Evolutionary conservation across 139 green algal genomes (phyloP).

Genomic region (Chlamydomonas sp.): DNA sequence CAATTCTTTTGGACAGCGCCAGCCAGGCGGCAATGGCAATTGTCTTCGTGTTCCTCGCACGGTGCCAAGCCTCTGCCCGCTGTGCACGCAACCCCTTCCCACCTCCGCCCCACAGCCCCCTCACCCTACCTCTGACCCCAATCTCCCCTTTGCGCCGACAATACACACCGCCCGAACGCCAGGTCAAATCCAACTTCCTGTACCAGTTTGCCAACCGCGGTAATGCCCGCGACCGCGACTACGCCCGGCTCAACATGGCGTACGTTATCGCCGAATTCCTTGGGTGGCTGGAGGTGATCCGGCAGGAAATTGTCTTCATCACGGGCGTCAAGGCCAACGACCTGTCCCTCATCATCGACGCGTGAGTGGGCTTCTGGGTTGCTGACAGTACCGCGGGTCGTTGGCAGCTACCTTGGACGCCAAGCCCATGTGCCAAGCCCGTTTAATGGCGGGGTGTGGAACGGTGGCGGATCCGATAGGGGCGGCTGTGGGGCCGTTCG

Average conservation of each 20-base stretch:
- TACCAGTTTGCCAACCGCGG: constrained; percentile 31
- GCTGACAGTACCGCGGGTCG: too few relatives aligned
- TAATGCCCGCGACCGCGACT: constrained; percentile 43
- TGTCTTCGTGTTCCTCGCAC: too few relatives aligned
- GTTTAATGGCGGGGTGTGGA: too few relatives aligned
- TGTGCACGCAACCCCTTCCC: neutral
- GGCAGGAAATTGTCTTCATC: constrained; percentile 54
- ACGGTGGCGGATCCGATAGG: too few relatives aligned
- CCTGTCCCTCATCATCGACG: constrained; percentile 40
- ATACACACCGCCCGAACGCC: neutral
- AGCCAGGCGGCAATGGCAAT: too few relatives aligned
- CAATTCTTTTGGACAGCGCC: too few relatives aligned
- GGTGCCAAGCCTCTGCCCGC: neutral
- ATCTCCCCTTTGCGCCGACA: neutral
- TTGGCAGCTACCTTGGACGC: too few relatives aligned
- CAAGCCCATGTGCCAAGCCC: too few relatives aligned
- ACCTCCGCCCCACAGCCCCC: neutral
- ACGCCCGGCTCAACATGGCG: constrained; percentile 50
- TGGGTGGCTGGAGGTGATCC: constrained; percentile 59
- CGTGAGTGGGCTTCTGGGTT: neutral
- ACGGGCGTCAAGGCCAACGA: constrained; percentile 26
- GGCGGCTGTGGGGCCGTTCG: too few relatives aligned
- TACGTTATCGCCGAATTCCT: constrained; percentile 57
- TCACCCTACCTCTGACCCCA: neutral
- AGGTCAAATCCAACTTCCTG: constrained; percentile 46